These are phyloP conservation scores for Parastagonospora nodorum DNA, from an alignment of 2,329 filamentous ascomycete species.

Conservation along the genomic window DNA sequence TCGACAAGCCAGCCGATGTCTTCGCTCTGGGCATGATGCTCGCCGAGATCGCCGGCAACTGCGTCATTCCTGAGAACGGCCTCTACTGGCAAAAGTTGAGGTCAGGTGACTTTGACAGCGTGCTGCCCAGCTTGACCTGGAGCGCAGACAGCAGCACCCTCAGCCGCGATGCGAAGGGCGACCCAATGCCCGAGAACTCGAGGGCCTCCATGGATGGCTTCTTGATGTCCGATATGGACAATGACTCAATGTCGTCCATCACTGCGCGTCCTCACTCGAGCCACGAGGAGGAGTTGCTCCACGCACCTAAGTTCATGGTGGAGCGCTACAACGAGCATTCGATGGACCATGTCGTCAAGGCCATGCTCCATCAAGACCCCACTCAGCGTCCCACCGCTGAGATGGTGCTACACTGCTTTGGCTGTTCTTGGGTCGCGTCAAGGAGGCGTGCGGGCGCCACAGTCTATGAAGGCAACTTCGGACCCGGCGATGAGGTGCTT, in stretches of 20 bases:
- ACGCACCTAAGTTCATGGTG: conserved; percentile 89
- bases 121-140: conserved; percentile 82
- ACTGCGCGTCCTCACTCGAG: conserved; percentile 28
- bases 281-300: conserved; percentile 59
- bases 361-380: conserved; percentile 84
- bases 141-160: conserved; percentile 70
- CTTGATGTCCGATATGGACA: conserved; percentile 41
- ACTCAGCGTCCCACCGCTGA: conserved; percentile 73
- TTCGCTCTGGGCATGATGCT: conserved; percentile 95
- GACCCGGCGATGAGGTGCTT: conserved; percentile 71
- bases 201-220: conserved; percentile 29
- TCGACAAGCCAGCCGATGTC: conserved; percentile 89
- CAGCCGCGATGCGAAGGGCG: conserved; percentile 69
- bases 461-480: conserved; percentile 95
- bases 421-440: conserved; percentile 77
- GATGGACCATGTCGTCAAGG: conserved; percentile 80
- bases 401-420: conserved; percentile 73
- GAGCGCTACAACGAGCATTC: conserved; percentile 73
- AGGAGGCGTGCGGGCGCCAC: conserved; percentile 87
- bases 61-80: conserved; percentile 91
- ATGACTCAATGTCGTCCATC: conserved; percentile 48
- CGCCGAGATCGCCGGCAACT: conserved; percentile 92
- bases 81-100: conserved; percentile 88
- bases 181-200: conserved; percentile 30
- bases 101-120: conserved; percentile 83